Base-by-base conservation (phyloP, 129 eudicot genomes). In the Escallonia herrerae region DNA sequence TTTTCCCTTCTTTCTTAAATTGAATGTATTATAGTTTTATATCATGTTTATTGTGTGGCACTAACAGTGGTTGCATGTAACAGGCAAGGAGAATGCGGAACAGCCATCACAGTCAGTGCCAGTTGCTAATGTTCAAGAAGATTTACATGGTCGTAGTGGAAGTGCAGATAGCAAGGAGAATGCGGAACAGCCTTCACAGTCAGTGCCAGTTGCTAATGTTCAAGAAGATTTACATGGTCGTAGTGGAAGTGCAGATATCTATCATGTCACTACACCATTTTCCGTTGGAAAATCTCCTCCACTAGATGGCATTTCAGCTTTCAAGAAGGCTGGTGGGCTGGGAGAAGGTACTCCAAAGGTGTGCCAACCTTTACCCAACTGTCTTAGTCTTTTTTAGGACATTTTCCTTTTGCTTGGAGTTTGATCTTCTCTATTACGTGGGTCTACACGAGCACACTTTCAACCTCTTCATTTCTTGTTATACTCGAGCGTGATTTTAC, bases 291-390 rank as follows among this genome's bases (percentile, higher is more conserved):
- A 87, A 82, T 87, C 95, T 22, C 84, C 84, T 49, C 77, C 67
- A 52, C 83, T 75, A 72, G 79, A 79, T 80, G 86, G 86, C 50
- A 69, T 62, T 62, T 60, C 78, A 65, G 85, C 66, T 68, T 62
- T 63, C n/a, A 79, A 78, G 56, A 74, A 64, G 79, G 13, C 75
- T 66, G 81, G 85, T 37, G 93, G 91, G 60, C 78, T 93, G 52
- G 99, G 99, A 67, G 96, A 78, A 76, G 99, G 95, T 71, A 81
- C 86, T 60, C 99, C 99, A 9, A 89, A 93, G 95, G 99, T 93
- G 71, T 55, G 80, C 62, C 49, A 42, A 48, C 58, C 60, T 56
- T 22, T 8, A 4, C 43, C 52, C 40, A 14, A 38, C 11, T 10
- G 40, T 43, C 9, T 13, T 55, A n/a, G 45, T 15, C n/a, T 52